Conservation (phyloP, 352 stramenopile species). For the Globisporangium carolinianum region DNA sequence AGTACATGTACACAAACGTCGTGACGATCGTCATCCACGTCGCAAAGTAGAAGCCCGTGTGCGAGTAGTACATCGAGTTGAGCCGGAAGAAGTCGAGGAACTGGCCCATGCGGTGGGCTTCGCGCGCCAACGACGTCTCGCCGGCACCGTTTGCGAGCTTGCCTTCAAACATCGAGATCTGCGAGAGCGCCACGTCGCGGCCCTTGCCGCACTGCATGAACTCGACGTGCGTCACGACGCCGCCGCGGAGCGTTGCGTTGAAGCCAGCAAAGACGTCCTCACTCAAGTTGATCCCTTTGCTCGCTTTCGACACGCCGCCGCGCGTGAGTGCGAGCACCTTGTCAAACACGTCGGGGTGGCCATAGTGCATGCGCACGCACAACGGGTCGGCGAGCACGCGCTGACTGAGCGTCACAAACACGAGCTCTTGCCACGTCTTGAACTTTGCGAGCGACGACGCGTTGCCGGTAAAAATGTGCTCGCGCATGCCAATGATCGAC, state of each 20-base stretch:
- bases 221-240: slow-evolving; percentile 75
- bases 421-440: slow-evolving; percentile 79
- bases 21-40: slow-evolving; percentile 88
- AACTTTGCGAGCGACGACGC: slow-evolving; percentile 80
- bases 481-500: slow-evolving; percentile 81
- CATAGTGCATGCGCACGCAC: slow-evolving; percentile 80
- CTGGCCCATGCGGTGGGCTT: slow-evolving; percentile 80
- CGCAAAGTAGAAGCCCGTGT: slow-evolving; percentile 83
- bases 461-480: slow-evolving; percentile 85
- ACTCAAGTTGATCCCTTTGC: slow-evolving; percentile 83
- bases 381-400: slow-evolving; percentile 70
- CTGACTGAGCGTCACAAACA: slow-evolving; percentile 82
- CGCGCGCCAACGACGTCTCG: slow-evolving; percentile 68
- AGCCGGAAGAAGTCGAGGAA: slow-evolving; percentile 85
- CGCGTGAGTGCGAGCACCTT: slow-evolving; percentile 71
- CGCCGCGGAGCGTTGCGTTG: slow-evolving; percentile 68
- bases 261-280: slow-evolving; percentile 85
- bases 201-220: slow-evolving; percentile 87
- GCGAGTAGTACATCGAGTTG: slow-evolving; percentile 85
- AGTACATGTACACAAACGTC: slow-evolving; percentile 85
- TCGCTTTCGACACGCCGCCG: slow-evolving; percentile 72
- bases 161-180: slow-evolving; percentile 86
- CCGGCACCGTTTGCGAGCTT: slow-evolving; percentile 80
- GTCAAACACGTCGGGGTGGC: slow-evolving; percentile 80
- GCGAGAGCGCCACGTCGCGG: slow-evolving; percentile 74